Conservation (phyloP, 176 grass and related monocot species). For the Aechmea fasciata region DNA sequence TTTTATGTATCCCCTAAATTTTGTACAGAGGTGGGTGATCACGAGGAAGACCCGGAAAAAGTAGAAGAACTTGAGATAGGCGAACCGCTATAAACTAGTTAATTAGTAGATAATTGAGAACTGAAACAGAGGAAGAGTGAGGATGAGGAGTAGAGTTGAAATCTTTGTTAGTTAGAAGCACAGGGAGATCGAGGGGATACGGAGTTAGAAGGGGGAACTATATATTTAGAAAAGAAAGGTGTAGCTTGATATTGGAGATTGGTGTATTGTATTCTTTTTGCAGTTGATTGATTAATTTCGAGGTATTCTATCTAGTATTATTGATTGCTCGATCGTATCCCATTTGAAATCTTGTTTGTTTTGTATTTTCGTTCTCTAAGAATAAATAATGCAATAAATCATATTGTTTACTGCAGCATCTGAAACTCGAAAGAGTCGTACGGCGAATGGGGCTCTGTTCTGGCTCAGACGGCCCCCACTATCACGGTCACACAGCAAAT, state of each 20-base stretch:
- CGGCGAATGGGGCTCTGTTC: too few species aligned
- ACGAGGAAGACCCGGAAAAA: neutral
- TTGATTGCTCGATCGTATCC: neutral
- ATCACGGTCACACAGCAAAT: too few species aligned
- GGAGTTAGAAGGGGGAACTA: neutral
- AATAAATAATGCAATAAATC: too few species aligned
- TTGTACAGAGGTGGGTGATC: conserved; percentile 15
- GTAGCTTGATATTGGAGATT: conserved; percentile 17
- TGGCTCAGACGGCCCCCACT: too few species aligned
- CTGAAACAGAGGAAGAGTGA: neutral
- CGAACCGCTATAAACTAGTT: neutral
- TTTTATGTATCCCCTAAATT: conserved; percentile 2
- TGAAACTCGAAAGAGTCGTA: too few species aligned
- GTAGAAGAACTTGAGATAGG: neutral
- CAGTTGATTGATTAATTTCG: conserved; percentile 16
- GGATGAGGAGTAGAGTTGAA: neutral
- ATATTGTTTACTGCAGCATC: too few species aligned
- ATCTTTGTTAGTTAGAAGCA: neutral
- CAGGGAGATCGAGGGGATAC: neutral
- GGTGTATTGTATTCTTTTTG: conserved; percentile 28
- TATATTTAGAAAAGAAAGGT: neutral
- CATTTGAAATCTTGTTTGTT: neutral
- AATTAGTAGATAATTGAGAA: conserved; percentile 7
- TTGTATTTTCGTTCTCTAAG: too few species aligned
- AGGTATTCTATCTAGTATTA: neutral